Evolutionary conservation across 2,329 filamentous ascomycete species (phyloP).

Genomic region (Aspergillus sp.): DNA sequence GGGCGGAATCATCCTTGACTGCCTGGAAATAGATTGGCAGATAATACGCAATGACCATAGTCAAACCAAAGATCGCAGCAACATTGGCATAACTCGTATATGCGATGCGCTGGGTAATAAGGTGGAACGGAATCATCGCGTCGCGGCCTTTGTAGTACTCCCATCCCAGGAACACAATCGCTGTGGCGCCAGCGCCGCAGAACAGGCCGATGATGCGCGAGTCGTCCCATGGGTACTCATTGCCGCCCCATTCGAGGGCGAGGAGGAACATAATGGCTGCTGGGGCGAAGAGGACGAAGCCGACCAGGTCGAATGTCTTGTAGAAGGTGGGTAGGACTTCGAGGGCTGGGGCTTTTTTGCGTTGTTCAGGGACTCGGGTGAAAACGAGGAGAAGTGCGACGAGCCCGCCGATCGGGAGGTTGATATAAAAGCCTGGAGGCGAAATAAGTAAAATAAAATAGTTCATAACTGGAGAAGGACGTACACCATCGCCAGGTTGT

Average conservation of each 20-base stretch:
- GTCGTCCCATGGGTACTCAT: slow-evolving; percentile 51
- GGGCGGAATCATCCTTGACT: slow-evolving; percentile 29
- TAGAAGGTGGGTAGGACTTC: slow-evolving; percentile 13
- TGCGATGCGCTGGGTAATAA: slow-evolving; percentile 8
- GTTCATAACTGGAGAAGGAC: too few relatives aligned
- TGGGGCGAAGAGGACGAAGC: slow-evolving; percentile 53
- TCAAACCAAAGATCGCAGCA: slow-evolving; percentile 33
- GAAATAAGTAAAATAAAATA: slow-evolving; percentile 40
- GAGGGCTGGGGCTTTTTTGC: not conserved
- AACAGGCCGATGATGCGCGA: slow-evolving; percentile 45
- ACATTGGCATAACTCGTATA: slow-evolving; percentile 31
- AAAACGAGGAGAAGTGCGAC: slow-evolving; percentile 25
- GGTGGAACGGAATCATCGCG: slow-evolving; percentile 15
- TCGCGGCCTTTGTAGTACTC: slow-evolving; percentile 13
- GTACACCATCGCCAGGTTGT: slow-evolving; percentile 27
- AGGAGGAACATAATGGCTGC: slow-evolving; percentile 55
- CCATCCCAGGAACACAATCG: slow-evolving; percentile 13
- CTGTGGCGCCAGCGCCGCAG: slow-evolving; percentile 17
- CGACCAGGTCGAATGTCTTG: slow-evolving; percentile 50
- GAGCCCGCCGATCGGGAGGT: slow-evolving; percentile 47
- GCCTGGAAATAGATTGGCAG: slow-evolving; percentile 53
- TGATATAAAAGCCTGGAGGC: slow-evolving; percentile 50
- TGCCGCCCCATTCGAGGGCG: slow-evolving; percentile 59
- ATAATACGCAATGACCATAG: slow-evolving; percentile 42
- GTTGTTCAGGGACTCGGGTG: slow-evolving; percentile 17